phyloP scores from a whole-genome alignment of 2,329 filamentous ascomycete genomes.

The Penicillium sclerotiorum region DNA sequence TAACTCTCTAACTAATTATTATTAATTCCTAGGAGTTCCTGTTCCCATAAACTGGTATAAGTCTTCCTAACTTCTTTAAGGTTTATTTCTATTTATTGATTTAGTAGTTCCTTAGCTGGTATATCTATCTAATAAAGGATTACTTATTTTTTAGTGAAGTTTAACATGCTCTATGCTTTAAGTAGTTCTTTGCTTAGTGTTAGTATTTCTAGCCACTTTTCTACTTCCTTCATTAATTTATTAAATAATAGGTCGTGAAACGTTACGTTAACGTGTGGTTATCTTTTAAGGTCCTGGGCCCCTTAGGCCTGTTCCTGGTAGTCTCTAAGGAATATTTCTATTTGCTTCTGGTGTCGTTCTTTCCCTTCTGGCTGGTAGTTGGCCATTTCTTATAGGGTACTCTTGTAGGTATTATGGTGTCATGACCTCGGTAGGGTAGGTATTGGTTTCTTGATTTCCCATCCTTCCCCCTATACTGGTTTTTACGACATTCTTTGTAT shows the following conservation, averaged over 20 bases:
- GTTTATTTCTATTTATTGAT: no score
- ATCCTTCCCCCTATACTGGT: no score
- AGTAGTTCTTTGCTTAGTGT: not conserved
- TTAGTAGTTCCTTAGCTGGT: no score
- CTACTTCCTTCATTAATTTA: not conserved
- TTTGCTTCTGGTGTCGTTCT: not conserved
- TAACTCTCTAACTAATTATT: not conserved
- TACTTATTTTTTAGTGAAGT: no score
- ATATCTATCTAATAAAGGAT: no score
- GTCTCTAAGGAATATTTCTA: no score
- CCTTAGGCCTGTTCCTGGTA: not conserved
- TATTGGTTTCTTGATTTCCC: no score
- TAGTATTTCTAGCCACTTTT: not conserved
- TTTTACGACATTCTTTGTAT: no score
- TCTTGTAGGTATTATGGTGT: not conserved
- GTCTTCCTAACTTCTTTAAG: not conserved
- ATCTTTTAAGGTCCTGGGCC: not conserved
- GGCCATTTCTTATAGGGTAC: not conserved
- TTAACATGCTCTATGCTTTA: not conserved
- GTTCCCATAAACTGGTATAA: not conserved
- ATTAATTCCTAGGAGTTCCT: not conserved
- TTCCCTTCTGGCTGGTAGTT: not conserved
- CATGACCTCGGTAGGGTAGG: no score
- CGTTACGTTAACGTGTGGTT: no score
- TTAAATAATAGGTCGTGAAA: no score